phyloP scores from a whole-genome alignment of 139 green algal species.

The Tetraselmis chui region DNA sequence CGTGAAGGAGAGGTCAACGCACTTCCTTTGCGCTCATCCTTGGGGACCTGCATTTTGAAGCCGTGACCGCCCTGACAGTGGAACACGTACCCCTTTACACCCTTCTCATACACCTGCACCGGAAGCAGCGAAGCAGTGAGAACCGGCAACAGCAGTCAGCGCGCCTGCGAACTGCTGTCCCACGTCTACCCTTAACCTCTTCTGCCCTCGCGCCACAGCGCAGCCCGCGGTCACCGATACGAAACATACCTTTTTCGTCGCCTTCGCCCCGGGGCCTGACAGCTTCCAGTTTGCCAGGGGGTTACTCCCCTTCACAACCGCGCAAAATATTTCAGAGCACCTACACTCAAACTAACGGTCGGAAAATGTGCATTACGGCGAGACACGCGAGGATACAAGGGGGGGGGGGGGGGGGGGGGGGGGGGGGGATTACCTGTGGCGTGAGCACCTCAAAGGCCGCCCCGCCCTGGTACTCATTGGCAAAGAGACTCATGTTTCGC shows the following conservation, averaged over 20 bases:
- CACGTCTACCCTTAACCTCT: background rate
- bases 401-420: background rate
- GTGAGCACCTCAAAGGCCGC: constrained; percentile 7
- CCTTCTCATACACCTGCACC: constrained; percentile 9
- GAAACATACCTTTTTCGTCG: constrained; percentile 3
- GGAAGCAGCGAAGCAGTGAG: too few species aligned
- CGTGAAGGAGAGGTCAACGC: too few species aligned
- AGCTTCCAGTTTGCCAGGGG: constrained; percentile 10
- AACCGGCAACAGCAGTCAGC: too few species aligned
- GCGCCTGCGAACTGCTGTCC: too few species aligned
- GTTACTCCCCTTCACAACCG: constrained; percentile 1
- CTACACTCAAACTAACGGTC: too few species aligned
- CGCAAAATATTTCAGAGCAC: too few species aligned
- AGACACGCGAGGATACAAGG: background rate
- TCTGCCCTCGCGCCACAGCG: background rate
- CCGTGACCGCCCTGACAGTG: background rate
- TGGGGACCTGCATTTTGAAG: constrained; percentile 11
- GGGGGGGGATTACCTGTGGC: background rate
- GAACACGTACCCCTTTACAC: constrained; percentile 8
- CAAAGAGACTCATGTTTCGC: background rate
- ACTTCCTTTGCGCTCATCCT: constrained; percentile 8
- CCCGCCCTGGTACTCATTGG: constrained; percentile 9
- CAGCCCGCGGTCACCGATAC: too few species aligned
- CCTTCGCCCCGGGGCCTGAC: constrained; percentile 1
- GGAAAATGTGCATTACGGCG: too few species aligned